phyloP scores from a whole-genome alignment of 2,329 filamentous ascomycete species.

The Metarhizium guizhouense region DNA sequence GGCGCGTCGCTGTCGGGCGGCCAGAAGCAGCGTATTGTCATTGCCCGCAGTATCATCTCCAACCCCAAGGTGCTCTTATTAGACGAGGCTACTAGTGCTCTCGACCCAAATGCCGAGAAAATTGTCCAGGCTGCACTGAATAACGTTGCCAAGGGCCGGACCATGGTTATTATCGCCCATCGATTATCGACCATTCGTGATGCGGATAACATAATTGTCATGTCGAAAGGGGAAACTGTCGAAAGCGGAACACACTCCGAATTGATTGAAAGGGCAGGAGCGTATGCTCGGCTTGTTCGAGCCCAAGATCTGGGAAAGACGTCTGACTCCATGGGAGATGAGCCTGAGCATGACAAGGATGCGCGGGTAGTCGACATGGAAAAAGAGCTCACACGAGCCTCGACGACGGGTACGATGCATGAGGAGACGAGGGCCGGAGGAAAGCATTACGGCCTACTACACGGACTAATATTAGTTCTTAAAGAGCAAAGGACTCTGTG shows the following conservation, averaged over 20 bases:
- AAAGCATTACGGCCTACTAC: constrained; percentile 16
- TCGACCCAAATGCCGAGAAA: constrained; percentile 34
- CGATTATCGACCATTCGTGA: constrained; percentile 48
- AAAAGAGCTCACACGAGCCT: constrained; percentile 11
- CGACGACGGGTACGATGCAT: constrained; percentile 12
- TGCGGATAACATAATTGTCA: constrained; percentile 59
- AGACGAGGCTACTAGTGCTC: constrained; percentile 59
- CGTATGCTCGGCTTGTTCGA: constrained; percentile 43
- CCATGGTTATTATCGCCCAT: constrained; percentile 60
- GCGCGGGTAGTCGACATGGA: constrained; percentile 17
- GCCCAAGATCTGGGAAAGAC: constrained; percentile 28
- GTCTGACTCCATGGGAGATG: constrained; percentile 1
- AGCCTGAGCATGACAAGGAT: constrained; percentile 10
- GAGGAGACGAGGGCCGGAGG: constrained; percentile 5
- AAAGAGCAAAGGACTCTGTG: constrained; percentile 21
- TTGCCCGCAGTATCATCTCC: constrained; percentile 57
- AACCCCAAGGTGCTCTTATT: constrained; percentile 55
- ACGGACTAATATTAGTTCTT: constrained; percentile 20
- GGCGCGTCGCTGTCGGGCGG: constrained; percentile 58
- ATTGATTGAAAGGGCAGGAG: constrained; percentile 36
- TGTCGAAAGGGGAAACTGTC: constrained; percentile 47
- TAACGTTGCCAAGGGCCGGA: constrained; percentile 45
- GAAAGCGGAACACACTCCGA: constrained; percentile 56
- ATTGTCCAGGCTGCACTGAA: constrained; percentile 49
- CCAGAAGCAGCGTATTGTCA: constrained; percentile 57